Base-by-base conservation (phyloP, 148 eudicot species). In the Rhododendron ovatum region DNA sequence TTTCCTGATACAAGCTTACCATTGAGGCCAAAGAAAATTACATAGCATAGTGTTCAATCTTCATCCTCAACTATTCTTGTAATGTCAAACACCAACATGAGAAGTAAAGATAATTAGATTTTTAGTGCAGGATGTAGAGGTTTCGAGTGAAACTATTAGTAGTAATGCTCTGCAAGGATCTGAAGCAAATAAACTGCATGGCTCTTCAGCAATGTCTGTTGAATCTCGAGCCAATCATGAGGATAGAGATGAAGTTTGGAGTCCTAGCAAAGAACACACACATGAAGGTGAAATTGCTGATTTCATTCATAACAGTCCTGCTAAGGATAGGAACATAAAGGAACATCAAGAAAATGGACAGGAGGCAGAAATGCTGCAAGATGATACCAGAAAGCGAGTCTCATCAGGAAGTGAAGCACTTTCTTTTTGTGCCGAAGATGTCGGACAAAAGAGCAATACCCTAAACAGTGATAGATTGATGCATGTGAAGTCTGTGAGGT, bases 401-500 rank as follows among this genome's bases (percentile, higher is more conserved):
- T 53, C 65, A 30, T 50, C 65, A 3, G 83, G 65, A 50, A 30
- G 24, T 80, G 83, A 80, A 51, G 65, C 65, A 80, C 43, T 28
- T 53, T 80, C 83, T 6, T 53, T 88, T 51, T 80, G 61, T 26
- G 81, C 83, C 53, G 90, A 67, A 41, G 74, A 78, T 57, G 22
- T 69, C 48, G 73, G 39, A 26, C 37, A 33, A 24, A 61, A 71
- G 53, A n/a, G 41, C 43, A 57, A 20, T 77, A 30, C 59, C 65
- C 14, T 51, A 51, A 80, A 78, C 55, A 80, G 37, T 84, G 89
- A 88, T 81, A 91, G 88, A 91, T 82, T 71, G 83, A 88, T 88
- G 89, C 92, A 84, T 87, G 90, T 88, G 67, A 97, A 91, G 86
- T 95, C 99, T 84, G 94, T 93, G 86, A 88, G 95, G 73, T 94